Evolutionary conservation across 208 protist genomes (phyloP).

Genomic region (Angomonas deanei): DNA sequence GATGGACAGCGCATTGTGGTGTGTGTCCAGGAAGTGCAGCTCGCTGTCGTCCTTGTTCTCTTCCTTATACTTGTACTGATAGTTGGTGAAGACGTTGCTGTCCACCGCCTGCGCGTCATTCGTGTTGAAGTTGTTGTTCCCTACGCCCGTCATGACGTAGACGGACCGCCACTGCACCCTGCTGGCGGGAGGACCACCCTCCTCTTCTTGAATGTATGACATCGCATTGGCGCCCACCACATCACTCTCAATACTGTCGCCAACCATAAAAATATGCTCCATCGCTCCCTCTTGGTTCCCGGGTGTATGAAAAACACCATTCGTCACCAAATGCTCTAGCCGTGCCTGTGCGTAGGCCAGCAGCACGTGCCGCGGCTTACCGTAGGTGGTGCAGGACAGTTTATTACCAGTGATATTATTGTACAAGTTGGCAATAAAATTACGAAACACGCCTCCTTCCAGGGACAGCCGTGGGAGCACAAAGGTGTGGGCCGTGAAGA

Average conservation of each 20-base stretch:
- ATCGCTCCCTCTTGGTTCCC: slow-evolving; percentile 4
- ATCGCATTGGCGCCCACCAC: slow-evolving; percentile 81
- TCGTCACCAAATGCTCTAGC: slow-evolving; percentile 21
- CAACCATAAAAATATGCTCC: slow-evolving; percentile 80
- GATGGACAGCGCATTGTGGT: slow-evolving; percentile 19
- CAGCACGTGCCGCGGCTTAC: slow-evolving; percentile 81
- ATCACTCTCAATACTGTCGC: slow-evolving; percentile 83
- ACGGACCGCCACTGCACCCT: not conserved
- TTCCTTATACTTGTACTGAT: not conserved
- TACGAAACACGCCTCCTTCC: slow-evolving; percentile 47
- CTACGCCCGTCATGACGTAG: not conserved
- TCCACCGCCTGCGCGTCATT: slow-evolving; percentile 68
- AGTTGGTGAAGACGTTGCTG: slow-evolving; percentile 28
- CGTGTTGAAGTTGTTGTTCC: slow-evolving; percentile 31
- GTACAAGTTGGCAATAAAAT: slow-evolving; percentile 81
- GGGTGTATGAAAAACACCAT: not conserved
- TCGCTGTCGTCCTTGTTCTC: not conserved
- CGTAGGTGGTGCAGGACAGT: slow-evolving; percentile 65
- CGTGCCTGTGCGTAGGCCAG: slow-evolving; percentile 71
- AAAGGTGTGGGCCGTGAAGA: slow-evolving; percentile 69
- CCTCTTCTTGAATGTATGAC: slow-evolving; percentile 38
- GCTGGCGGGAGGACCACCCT: too few relatives aligned
- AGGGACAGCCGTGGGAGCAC: slow-evolving; percentile 71
- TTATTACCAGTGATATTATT: slow-evolving; percentile 67
- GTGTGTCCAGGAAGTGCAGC: not conserved